Evolutionary conservation across 148 eudicot species (phyloP).

Genomic region (Linanthus parryae): DNA sequence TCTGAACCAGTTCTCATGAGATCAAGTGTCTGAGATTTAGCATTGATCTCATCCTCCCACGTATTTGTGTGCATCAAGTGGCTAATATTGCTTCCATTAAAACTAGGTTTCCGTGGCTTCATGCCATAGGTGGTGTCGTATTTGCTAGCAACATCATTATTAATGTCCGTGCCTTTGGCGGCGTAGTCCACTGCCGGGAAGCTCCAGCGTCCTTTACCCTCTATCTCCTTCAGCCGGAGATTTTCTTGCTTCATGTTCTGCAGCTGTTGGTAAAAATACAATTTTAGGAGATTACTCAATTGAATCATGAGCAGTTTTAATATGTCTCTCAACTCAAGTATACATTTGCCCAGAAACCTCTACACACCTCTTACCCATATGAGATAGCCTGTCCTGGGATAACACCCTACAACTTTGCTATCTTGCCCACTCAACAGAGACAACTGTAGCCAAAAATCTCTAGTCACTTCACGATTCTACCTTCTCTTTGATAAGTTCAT

Average conservation of each 20-base stretch:
- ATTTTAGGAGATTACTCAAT: background rate
- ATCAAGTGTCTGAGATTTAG: slow-evolving; percentile 1
- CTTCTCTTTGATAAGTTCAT: too few species aligned
- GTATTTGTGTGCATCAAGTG: slow-evolving; percentile 8
- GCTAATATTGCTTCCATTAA: background rate
- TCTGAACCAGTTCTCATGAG: slow-evolving; percentile 3
- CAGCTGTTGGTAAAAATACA: slow-evolving; percentile 33
- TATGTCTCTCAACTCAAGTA: too few species aligned
- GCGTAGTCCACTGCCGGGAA: slow-evolving; percentile 8
- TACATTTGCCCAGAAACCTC: too few species aligned
- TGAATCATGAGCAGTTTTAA: too few species aligned
- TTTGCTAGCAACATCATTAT: slow-evolving; percentile 1
- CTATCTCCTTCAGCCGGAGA: slow-evolving; percentile 39
- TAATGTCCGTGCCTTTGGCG: slow-evolving; percentile 10
- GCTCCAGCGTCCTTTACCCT: slow-evolving; percentile 35
- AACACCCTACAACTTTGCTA: too few species aligned
- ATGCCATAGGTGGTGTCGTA: slow-evolving; percentile 9
- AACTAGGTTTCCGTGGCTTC: slow-evolving; percentile 9
- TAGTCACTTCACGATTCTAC: too few species aligned
- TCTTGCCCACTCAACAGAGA: too few species aligned
- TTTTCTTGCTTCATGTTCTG: slow-evolving; percentile 45
- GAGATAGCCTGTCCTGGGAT: too few species aligned
- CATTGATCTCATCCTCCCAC: slow-evolving; percentile 7
- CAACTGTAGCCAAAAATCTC: too few species aligned
- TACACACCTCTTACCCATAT: too few species aligned